Conservation (phyloP, 2,329 filamentous ascomycete species). For the Talaromyces albobiverticillius region DNA sequence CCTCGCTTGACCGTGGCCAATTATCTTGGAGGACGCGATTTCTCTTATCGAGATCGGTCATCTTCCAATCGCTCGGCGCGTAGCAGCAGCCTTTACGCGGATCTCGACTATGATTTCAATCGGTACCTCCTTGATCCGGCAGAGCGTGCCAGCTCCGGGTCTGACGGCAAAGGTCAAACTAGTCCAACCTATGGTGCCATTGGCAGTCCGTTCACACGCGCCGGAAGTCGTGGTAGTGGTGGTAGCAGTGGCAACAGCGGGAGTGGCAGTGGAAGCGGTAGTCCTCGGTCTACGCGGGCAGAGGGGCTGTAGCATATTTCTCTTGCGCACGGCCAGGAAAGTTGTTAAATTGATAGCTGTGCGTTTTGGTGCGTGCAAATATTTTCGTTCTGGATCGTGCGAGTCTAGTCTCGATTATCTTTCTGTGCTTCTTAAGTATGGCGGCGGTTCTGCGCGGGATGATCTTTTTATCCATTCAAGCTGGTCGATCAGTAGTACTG, state of each 20-base stretch:
- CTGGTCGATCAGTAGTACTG: constrained; percentile 10
- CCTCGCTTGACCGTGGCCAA: constrained; percentile 30
- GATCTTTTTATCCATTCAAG: not conserved
- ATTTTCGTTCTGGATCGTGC: constrained; percentile 3
- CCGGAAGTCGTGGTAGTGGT: constrained; percentile 49
- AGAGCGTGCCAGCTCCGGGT: constrained; percentile 28
- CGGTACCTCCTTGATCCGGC: constrained; percentile 29
- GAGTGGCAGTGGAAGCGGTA: constrained; percentile 37
- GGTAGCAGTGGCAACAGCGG: constrained; percentile 45
- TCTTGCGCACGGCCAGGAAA: not conserved
- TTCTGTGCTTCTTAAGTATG: not conserved
- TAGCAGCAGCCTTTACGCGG: constrained; percentile 37
- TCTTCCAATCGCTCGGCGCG: constrained; percentile 40
- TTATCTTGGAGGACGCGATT: constrained; percentile 30
- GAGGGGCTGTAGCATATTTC: constrained; percentile 24
- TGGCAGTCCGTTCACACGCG: constrained; percentile 38
- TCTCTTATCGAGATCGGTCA: constrained; percentile 36
- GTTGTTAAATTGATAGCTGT: not conserved
- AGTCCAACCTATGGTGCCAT: constrained; percentile 36
- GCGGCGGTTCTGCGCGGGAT: not conserved
- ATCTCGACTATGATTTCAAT: constrained; percentile 30
- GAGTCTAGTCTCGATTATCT: not conserved
- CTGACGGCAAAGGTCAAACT: constrained; percentile 29
- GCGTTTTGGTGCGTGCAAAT: not conserved
- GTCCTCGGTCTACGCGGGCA: constrained; percentile 37